Conservation (phyloP, 2,329 filamentous ascomycete species). For the Colletotrichum navitas region DNA sequence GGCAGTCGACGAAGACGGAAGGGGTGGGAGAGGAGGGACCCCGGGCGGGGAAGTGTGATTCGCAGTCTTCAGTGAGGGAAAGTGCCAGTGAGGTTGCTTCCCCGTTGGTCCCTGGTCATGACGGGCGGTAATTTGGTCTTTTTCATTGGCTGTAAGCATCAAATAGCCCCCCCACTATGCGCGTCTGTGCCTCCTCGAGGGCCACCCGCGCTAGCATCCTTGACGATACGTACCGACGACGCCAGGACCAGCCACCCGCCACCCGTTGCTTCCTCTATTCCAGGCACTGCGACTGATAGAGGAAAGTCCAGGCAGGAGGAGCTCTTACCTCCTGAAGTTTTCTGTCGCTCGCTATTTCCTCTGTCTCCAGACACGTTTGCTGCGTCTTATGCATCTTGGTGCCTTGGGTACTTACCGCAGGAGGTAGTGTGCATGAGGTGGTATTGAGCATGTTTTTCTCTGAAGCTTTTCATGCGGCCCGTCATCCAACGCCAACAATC, state of each 20-base stretch:
- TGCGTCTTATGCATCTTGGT: neutral
- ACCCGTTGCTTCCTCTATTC: neutral
- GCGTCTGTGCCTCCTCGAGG: constrained; percentile 23
- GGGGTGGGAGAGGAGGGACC: neutral
- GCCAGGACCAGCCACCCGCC: constrained; percentile 1
- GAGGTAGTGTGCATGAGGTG: neutral
- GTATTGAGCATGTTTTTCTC: too few species aligned
- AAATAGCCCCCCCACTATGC: neutral
- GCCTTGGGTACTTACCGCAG: neutral
- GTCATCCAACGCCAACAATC: neutral
- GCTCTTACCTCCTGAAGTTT: constrained; percentile 25
- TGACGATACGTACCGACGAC: neutral
- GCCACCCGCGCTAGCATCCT: neutral
- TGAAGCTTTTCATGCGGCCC: too few species aligned
- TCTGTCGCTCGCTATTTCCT: constrained; percentile 22
- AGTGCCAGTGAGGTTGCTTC: constrained; percentile 30
- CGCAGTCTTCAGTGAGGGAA: constrained; percentile 15
- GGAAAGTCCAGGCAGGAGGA: neutral
- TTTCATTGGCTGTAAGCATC: constrained; percentile 44
- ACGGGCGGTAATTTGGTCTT: constrained; percentile 46
- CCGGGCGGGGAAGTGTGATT: constrained; percentile 30
- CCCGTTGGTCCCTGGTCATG: constrained; percentile 31
- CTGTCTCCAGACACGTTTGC: neutral
- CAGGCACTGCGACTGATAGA: neutral
- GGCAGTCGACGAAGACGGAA: constrained; percentile 15